A percentile compares a stretch with the other conserved stretches of the same genome.
phyloP scores from a whole-genome alignment of 2,329 filamentous ascomycete genomes.

The Colletotrichum horii region DNA sequence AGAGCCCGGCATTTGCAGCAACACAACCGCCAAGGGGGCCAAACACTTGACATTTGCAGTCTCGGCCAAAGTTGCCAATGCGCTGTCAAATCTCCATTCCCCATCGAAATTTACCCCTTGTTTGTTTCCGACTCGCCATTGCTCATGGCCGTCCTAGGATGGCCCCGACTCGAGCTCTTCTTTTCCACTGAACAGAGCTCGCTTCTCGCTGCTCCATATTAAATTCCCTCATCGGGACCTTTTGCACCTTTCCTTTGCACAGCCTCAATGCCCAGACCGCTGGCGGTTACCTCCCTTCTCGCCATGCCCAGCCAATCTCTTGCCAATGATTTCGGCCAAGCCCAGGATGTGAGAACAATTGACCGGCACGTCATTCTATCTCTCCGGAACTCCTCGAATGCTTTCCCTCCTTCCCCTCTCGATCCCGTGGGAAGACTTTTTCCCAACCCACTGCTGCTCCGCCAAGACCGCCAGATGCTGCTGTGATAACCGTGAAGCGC shows the following conservation, averaged over 20 bases:
- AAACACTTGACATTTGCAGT: not conserved
- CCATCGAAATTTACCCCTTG: not conserved
- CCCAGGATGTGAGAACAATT: slow-evolving; percentile 1
- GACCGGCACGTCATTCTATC: slow-evolving; percentile 9
- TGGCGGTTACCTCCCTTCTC: slow-evolving; percentile 15
- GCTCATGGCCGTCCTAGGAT: slow-evolving; percentile 1
- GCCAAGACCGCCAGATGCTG: slow-evolving; percentile 8
- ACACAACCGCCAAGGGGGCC: not conserved
- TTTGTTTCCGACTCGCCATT: not conserved
- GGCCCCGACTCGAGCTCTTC: slow-evolving; percentile 5
- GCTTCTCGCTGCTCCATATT: slow-evolving; percentile 16
- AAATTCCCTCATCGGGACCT: slow-evolving; percentile 18
- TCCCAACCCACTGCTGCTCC: not conserved
- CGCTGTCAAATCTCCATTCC: slow-evolving; percentile 2
- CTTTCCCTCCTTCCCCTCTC: slow-evolving; percentile 17
- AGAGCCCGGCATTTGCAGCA: slow-evolving; percentile 10
- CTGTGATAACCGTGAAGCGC: slow-evolving; percentile 13
- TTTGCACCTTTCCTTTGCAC: slow-evolving; percentile 19
- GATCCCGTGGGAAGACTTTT: slow-evolving; percentile 2
- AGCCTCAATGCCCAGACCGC: slow-evolving; percentile 21
- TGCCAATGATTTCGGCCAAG: slow-evolving; percentile 12
- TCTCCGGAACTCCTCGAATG: not conserved
- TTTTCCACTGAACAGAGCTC: slow-evolving; percentile 4
- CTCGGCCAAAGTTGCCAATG: not conserved
- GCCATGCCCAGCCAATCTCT: slow-evolving; percentile 8